Conservation (phyloP, 2,329 filamentous ascomycete genomes). For the Fusarium neocosmosporiellum region DNA sequence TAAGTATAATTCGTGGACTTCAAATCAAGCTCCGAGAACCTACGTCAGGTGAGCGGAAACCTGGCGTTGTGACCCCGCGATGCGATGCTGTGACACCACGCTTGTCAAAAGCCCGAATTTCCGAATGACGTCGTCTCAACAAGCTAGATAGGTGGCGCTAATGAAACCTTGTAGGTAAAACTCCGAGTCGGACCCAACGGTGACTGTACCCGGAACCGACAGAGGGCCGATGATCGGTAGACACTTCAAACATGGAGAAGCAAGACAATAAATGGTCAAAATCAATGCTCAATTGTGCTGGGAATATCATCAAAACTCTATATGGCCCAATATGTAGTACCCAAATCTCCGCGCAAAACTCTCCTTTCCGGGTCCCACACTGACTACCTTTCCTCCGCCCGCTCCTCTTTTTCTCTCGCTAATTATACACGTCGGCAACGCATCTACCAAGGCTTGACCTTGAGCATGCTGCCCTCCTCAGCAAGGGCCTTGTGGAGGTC, state of each 20-base stretch:
- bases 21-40: background rate
- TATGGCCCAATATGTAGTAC: conserved; percentile 9
- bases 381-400: background rate
- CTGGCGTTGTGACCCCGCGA: background rate
- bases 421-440: background rate
- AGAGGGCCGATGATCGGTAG: background rate
- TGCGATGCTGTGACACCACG: background rate
- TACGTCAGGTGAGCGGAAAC: background rate
- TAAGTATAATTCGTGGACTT: background rate
- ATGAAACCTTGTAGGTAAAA: background rate
- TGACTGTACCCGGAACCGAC: background rate
- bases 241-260: background rate
- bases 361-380: background rate
- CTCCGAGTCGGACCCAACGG: background rate
- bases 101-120: background rate
- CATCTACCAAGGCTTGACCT: conserved; percentile 74
- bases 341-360: background rate
- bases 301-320: conserved; percentile 18
- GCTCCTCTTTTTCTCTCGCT: conserved; percentile 1
- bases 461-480: conserved; percentile 87
- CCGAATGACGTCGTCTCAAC: background rate
- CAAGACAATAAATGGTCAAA: background rate
- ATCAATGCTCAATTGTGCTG: conserved; percentile 14
- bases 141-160: background rate
- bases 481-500: conserved; percentile 88